Evolutionary conservation across 768 basidiomycete genomes (phyloP), one percentile per base, ranked within the genome.

Genomic region (Postia placenta): DNA sequence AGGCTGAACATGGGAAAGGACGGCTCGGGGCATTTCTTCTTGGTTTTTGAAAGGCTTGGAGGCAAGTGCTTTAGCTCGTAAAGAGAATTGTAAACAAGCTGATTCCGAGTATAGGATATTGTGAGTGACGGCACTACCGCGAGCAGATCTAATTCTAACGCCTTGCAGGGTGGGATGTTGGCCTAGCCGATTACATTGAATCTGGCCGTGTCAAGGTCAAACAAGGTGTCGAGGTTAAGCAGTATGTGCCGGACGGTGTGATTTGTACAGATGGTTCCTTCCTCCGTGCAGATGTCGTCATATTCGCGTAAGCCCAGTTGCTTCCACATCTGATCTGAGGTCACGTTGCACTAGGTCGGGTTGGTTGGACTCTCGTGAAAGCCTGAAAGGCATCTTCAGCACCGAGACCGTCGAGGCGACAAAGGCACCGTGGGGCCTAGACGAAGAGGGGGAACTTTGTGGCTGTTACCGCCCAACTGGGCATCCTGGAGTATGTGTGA

Each of bases 381-480:
- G 61, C 1, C 57, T 65, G 53, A 62, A 57, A 25, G 48, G 50
- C 9, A 48, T 67, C 2, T 69, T 74, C 30, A 71, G 74, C 5
- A 62, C 67, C 27, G 65, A 67, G 15, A 55, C 64, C 4, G 64
- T 69, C 6, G 60, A 62, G 17, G 47, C 56, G 15, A 68, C 67
- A 6, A 54, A 56, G 47, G n/a, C 49, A 1, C 55, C 71, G 1
- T 71, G 68, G 67, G 72, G 72, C 1, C 35, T 73, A 7, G 70
- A 76, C 48, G 60, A 63, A n/a, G 73, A 74, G 49, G 71, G 70
- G 0, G 74, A 74, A 46, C 26, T 69, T 2, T 54, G 52, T 28
- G 68, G 67, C 4, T 56, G 63, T 42, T 74, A 69, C 49, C 61
- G 68, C 7, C 71, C 70, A 4, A 65, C 69, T 2, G 74, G 74